Percentiles rank a stretch among this genome's conserved stretches.
Evolutionary conservation across 2,329 filamentous ascomycete genomes (phyloP).

Genomic region (Waltergamsia citrina): DNA sequence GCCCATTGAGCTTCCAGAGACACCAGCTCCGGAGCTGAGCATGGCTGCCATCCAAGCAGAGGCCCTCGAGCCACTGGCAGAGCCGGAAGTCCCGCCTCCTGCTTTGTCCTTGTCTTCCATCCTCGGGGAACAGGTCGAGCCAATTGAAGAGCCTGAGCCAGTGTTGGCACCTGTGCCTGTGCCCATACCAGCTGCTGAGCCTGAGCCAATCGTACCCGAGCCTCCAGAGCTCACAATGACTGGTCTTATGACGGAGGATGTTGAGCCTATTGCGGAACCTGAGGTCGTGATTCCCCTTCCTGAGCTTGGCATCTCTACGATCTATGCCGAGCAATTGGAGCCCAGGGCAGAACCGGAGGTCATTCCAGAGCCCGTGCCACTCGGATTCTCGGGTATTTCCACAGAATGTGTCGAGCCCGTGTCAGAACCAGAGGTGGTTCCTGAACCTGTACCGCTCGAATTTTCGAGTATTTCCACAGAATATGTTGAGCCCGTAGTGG

Average conservation of each 20-base stretch:
- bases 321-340: slow-evolving; percentile 17
- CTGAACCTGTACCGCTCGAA: slow-evolving; percentile 13
- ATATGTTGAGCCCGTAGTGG: slow-evolving; percentile 15
- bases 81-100: slow-evolving; percentile 11
- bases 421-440: slow-evolving; percentile 8
- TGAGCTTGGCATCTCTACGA: slow-evolving; percentile 7
- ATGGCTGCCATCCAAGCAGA: slow-evolving; percentile 17
- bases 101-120: slow-evolving; percentile 16
- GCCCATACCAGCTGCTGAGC: slow-evolving; percentile 1
- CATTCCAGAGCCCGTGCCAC: slow-evolving; percentile 6
- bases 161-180: slow-evolving; percentile 4
- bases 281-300: slow-evolving; percentile 6
- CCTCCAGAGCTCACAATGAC: slow-evolving; percentile 17
- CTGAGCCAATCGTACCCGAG: slow-evolving; percentile 4
- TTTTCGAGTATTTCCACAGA: slow-evolving; percentile 14
- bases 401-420: slow-evolving; percentile 12
- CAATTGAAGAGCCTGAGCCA: slow-evolving; percentile 13
- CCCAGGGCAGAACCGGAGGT: slow-evolving; percentile 12
- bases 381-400: slow-evolving; percentile 9
- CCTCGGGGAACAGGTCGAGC: slow-evolving; percentile 16
- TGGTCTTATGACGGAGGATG: slow-evolving; percentile 21
- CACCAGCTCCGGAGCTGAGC: slow-evolving; percentile 15
- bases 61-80: slow-evolving; percentile 16
- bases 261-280: slow-evolving; percentile 20
- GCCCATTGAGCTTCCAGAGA: slow-evolving; percentile 16